Evolutionary conservation across 169 alveolate genomes (phyloP).

Genomic region (Eimeria brunetti): DNA sequence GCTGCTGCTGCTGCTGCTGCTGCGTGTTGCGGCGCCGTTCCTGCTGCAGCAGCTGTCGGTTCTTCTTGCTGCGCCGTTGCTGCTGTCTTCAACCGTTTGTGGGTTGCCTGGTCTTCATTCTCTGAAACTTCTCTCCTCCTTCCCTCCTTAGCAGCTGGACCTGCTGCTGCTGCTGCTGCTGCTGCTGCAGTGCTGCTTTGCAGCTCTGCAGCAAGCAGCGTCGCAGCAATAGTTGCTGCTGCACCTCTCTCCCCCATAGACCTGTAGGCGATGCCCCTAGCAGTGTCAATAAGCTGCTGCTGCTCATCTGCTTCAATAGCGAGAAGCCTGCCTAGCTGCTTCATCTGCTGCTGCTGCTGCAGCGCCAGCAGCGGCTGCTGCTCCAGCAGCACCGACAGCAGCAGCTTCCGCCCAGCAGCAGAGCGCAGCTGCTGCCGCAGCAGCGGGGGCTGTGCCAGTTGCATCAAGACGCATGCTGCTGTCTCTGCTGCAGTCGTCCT

Average conservation of each 20-base stretch:
- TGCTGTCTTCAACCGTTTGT: conserved; percentile 32
- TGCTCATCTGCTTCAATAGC: conserved; percentile 9
- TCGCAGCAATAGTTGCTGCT: conserved; percentile 41
- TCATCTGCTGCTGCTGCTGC: conserved; percentile 32
- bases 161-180: conserved; percentile 43
- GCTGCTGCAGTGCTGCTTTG: neutral
- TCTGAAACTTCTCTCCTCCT: neutral
- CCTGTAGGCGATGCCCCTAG: conserved; percentile 47
- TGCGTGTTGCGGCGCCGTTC: neutral
- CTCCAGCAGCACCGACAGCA: conserved; percentile 36
- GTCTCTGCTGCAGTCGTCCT: conserved; percentile 11
- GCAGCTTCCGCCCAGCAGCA: conserved; percentile 4
- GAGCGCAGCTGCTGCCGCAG: conserved; percentile 65
- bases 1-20: conserved; percentile 45
- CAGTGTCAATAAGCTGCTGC: conserved; percentile 63
- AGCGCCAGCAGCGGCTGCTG: conserved; percentile 47
- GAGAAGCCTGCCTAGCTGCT: conserved; percentile 16
- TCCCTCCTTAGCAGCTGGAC: neutral
- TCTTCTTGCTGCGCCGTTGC: conserved; percentile 6
- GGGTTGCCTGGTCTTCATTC: neutral
- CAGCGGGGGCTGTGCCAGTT: conserved; percentile 1
- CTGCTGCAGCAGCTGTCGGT: conserved; percentile 1
- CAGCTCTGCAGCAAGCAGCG: conserved; percentile 63
- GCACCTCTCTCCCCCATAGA: conserved; percentile 18
- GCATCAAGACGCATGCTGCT: conserved; percentile 16